Base-by-base conservation (phyloP, 495 filamentous ascomycete species). In the Aspergillus coremiiformis region DNA sequence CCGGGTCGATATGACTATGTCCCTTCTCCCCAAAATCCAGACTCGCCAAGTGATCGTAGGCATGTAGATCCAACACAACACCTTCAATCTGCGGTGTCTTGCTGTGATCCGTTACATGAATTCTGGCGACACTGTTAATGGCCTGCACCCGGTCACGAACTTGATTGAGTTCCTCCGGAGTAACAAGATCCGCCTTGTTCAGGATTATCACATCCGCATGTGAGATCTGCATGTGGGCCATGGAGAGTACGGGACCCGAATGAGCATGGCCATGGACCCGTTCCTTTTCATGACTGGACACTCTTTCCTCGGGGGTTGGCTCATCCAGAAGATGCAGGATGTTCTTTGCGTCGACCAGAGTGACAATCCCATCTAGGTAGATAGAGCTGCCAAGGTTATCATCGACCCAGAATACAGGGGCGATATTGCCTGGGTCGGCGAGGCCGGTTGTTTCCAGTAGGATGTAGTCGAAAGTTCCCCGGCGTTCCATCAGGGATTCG, bases 321-420 rank as follows among this genome's bases (percentile, higher is more conserved):
- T 95, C 88, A 49, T 95, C 87, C 10, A 98, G 76, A 49, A 83
- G 85, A 35, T 76, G 78, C 0, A 91, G 65, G 27, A 97, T 86
- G 59, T 96, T 96, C 68, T 90, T 91, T 30, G 94, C 92, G 70
- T 98, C 93, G 47, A 97, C 89, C 1, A 98, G 75, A 3, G 94
- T 97, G 37, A 98, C 89, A 44, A 98, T 95, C 14, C 93, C 93
- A 64, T 98, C 93, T 10, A 98, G 82, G 65, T 92, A 97, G 56
- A 98, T 95, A 15, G 83, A 88, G 65, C 90, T 95, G 2, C 89
- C 92, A 23, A 98, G 75, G 11, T 90, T 93, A 44, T 95, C 90
- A 59, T 98, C 93, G 37, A 97, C 83, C 93, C 93, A 98, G 69
- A 98, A 98, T 15, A 97, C 68, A 0, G 94, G 93, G 2, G 94